Evolutionary conservation across 2,329 filamentous ascomycete species (phyloP), one percentile per base, ranked within the genome.

Genomic region (Aplosporella prunicola): DNA sequence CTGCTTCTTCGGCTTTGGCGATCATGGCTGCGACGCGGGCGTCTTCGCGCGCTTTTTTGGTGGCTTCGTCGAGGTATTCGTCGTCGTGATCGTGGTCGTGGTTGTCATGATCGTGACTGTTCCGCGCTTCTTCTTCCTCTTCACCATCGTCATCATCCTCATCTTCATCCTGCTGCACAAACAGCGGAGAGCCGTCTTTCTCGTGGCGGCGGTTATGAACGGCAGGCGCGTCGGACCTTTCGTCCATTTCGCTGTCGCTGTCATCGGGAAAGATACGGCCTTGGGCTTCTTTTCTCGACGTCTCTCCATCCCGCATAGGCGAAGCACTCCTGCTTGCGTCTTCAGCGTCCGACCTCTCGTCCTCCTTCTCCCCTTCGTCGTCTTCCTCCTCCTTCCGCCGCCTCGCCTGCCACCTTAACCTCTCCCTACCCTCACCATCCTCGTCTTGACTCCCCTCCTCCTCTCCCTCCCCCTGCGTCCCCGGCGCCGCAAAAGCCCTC

Each of bases 401-500:
- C 48, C 18, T 52, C 51, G 9, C 51, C 44, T 10, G 49, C 48
- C 13, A 38, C 43, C 1, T 45, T 45, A n/a, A 23, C 33, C 27
- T 35, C 5, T 28, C 33, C 7, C 11, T n/a, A 5, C 17, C 16
- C 24, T 40, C 34, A 8, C 25, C 24, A 7, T 36, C 34, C 14
- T 26, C 32, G 5, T 33, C 43, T 10, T 40, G 38, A 13, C 42
- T 10, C 29, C 32, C 41, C 9, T 9, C 28, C 44, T 8, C 43
- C 41, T 9, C 18, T 11, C 23, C 37, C 5, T 56, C 54, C 24
- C 43, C 35, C 42, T 60, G 55, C 2, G 67, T 69, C 1, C 71
- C 66, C 14, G 73, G 69, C 9, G 73, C 74, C 29, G 67, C 64
- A 58, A 78, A 78, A 2, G 60, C 63, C 31, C 60, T 62, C 40